Evolutionary conservation across 169 alveolate genomes (phyloP).

Genomic region (Plasmodium fragile): DNA sequence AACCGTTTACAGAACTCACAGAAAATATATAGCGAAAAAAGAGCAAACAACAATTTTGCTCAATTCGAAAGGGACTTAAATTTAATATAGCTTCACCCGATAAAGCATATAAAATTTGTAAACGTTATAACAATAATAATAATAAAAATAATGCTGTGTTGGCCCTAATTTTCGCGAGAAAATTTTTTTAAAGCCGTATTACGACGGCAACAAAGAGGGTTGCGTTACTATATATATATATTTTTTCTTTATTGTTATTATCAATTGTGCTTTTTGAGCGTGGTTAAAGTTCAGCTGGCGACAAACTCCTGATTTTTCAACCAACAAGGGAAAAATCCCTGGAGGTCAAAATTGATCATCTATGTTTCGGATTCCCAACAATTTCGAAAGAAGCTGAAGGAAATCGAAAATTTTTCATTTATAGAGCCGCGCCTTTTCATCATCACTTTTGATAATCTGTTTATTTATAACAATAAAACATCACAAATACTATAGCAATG

Average conservation of each 20-base stretch:
- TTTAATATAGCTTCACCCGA: too few species aligned
- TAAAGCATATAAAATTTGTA: too few species aligned
- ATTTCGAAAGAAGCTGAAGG: slow-evolving; percentile 15
- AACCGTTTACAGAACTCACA: too few species aligned
- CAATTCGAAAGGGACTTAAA: too few species aligned
- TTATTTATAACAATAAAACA: slow-evolving; percentile 71
- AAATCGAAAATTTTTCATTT: slow-evolving; percentile 31
- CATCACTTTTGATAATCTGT: slow-evolving; percentile 77
- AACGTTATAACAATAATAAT: too few species aligned
- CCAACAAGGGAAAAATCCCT: background rate
- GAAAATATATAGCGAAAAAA: too few species aligned
- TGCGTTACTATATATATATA: background rate
- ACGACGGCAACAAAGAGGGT: background rate
- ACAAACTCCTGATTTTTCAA: slow-evolving; percentile 44
- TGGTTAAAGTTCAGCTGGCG: slow-evolving; percentile 74
- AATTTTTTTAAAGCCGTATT: too few species aligned
- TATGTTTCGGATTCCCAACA: slow-evolving; percentile 41
- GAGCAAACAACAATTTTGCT: background rate
- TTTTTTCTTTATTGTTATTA: background rate
- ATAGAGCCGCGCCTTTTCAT: slow-evolving; percentile 73
- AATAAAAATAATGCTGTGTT: too few species aligned
- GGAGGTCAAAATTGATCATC: slow-evolving; percentile 31
- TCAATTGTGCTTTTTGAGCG: background rate
- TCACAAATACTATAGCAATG: slow-evolving; percentile 78
- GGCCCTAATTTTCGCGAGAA: background rate